Conservation (phyloP, 2,329 filamentous ascomycete species). For the Lasiodiplodia sp. region DNA sequence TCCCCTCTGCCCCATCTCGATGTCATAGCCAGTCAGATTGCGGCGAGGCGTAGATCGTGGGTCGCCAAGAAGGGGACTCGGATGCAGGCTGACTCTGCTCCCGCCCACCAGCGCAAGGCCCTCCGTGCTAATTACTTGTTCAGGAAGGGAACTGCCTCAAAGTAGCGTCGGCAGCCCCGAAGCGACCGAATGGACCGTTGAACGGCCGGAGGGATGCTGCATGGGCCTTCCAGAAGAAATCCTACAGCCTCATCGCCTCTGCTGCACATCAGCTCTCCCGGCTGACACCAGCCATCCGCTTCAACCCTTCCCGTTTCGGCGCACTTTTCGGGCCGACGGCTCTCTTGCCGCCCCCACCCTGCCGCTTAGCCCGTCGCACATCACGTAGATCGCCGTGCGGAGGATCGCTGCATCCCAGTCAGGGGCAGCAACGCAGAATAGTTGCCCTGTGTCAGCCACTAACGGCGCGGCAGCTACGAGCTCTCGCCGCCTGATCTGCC, state of each 20-base stretch:
- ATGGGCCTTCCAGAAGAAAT: neutral
- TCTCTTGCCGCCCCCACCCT: neutral
- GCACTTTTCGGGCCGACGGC: neutral
- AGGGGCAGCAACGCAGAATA: neutral
- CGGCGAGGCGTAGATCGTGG: neutral
- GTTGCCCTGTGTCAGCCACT: neutral
- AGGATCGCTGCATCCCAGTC: constrained; percentile 14
- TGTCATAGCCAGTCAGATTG: neutral
- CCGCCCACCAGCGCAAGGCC: constrained; percentile 7
- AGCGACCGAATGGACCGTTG: constrained; percentile 1
- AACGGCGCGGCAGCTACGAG: neutral
- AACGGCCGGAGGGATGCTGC: constrained; percentile 7
- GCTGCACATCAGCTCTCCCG: neutral
- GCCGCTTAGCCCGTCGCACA: constrained; percentile 9
- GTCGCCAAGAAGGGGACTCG: neutral
- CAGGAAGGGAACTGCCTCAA: neutral
- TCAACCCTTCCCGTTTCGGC: neutral
- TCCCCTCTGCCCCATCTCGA: neutral
- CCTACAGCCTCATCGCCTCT: neutral
- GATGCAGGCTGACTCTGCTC: constrained; percentile 1
- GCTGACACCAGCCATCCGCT: neutral
- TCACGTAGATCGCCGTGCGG: constrained; percentile 11
- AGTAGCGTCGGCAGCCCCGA: neutral
- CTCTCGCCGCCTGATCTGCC: neutral
- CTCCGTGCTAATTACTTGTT: neutral